These are phyloP conservation scores for Urochloa ruziziensis DNA, from an alignment of 176 grass and related monocot species.

Conservation along the genomic window DNA sequence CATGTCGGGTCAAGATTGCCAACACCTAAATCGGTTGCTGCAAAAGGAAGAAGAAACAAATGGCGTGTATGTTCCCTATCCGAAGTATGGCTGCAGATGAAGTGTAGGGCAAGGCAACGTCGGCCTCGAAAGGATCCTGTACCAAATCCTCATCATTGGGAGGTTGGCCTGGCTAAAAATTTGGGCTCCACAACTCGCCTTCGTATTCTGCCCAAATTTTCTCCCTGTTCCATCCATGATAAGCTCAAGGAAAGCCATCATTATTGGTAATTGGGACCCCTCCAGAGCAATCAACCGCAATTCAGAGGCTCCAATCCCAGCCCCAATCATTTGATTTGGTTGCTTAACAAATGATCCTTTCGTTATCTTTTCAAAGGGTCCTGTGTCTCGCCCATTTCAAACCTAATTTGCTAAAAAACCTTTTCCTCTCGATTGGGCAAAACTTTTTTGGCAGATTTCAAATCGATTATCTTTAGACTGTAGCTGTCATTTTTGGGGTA, in stretches of 20 bases:
- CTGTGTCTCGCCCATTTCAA: slow-evolving; percentile 22
- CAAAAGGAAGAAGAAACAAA: slow-evolving; percentile 4
- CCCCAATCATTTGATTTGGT: slow-evolving; percentile 45
- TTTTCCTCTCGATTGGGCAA: neutral
- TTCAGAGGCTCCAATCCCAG: slow-evolving; percentile 34
- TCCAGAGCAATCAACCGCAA: slow-evolving; percentile 18
- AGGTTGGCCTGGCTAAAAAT: slow-evolving; percentile 25
- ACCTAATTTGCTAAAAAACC: slow-evolving; percentile 20
- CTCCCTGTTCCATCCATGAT: slow-evolving; percentile 5
- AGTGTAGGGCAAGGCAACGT: slow-evolving; percentile 48
- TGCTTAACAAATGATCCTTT: slow-evolving; percentile 34
- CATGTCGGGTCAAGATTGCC: slow-evolving; percentile 24
- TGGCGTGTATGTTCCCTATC: slow-evolving; percentile 16
- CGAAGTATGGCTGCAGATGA: slow-evolving; percentile 33
- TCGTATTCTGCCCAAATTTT: neutral
- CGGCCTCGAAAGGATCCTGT: slow-evolving; percentile 25
- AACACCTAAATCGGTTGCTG: slow-evolving; percentile 34
- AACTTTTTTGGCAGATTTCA: slow-evolving; percentile 20
- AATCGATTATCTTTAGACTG: neutral
- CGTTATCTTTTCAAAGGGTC: slow-evolving; percentile 5
- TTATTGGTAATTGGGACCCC: slow-evolving; percentile 37
- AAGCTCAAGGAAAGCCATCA: slow-evolving; percentile 31
- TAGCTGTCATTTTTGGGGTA: slow-evolving; percentile 3
- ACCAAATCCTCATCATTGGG: slow-evolving; percentile 37
- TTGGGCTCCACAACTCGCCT: neutral